Conservation (phyloP, 495 filamentous ascomycete species). For the Xylaria cubensis region DNA sequence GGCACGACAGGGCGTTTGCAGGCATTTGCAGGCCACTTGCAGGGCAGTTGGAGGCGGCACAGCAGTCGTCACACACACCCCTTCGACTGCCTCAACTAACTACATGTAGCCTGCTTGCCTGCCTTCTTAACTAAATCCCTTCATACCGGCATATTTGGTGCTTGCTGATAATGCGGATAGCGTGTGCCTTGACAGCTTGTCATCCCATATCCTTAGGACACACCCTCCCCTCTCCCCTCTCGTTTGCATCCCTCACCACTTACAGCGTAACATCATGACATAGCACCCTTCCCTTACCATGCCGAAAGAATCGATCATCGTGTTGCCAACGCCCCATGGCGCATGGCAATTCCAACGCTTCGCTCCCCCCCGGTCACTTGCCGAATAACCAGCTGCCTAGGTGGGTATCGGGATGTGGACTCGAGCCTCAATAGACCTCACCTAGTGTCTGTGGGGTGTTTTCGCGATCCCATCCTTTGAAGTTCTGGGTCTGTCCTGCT, state of each 20-base stretch:
- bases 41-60: slow-evolving; percentile 25
- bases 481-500: background rate
- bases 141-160: background rate
- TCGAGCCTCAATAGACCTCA: slow-evolving; percentile 24
- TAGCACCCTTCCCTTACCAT: background rate
- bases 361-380: background rate
- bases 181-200: slow-evolving; percentile 11
- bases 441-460: background rate
- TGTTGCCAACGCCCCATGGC: background rate
- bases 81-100: background rate
- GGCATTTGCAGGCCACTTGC: background rate
- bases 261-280: background rate
- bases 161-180: background rate
- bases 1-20: background rate
- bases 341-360: background rate
- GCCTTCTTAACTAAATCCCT: background rate
- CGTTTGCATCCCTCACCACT: background rate
- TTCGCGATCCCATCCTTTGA: background rate
- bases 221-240: background rate
- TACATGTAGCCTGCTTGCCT: too few species aligned
- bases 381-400: slow-evolving; percentile 16
- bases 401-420: slow-evolving; percentile 21
- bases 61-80: slow-evolving; percentile 15
- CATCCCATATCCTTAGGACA: background rate
- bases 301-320: background rate